Percentiles rank a stretch among this genome's conserved stretches.
Evolutionary conservation across 2,329 filamentous ascomycete species (phyloP).

Genomic region (Alternaria sp.): DNA sequence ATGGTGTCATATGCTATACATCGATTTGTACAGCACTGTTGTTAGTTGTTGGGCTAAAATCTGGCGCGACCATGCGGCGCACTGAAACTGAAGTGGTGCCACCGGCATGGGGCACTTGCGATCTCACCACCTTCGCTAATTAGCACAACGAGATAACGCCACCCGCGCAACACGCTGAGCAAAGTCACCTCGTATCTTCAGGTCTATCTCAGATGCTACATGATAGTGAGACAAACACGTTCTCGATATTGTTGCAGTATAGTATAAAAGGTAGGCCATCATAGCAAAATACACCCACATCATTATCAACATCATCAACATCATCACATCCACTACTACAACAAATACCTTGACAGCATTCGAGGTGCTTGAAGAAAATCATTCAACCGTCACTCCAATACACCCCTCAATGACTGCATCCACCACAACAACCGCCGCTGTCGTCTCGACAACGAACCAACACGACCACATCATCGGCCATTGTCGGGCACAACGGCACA

Average conservation of each 20-base stretch:
- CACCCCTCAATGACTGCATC: slow-evolving; percentile 1
- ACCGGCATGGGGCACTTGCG: background rate
- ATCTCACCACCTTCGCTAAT: slow-evolving; percentile 13
- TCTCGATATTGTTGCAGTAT: background rate
- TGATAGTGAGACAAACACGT: background rate
- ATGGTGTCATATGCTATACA: background rate
- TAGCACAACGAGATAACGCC: slow-evolving; percentile 2
- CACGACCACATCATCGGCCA: slow-evolving; percentile 18
- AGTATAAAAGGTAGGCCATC: background rate
- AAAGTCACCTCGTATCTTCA: background rate
- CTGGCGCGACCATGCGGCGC: background rate
- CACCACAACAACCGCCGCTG: slow-evolving; percentile 1
- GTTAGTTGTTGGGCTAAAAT: background rate
- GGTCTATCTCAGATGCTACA: background rate
- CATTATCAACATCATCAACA: background rate
- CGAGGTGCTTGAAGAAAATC: background rate
- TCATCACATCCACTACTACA: background rate
- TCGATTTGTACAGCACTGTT: background rate
- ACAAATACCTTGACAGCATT: background rate
- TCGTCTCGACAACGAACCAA: slow-evolving; percentile 6
- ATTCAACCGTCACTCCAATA: background rate
- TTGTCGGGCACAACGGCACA: slow-evolving; percentile 18
- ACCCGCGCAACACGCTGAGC: background rate
- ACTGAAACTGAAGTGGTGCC: slow-evolving; percentile 8
- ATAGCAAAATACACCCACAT: background rate